Percentiles rank a stretch among this genome's conserved stretches.
phyloP scores from a whole-genome alignment of 306 rosid species.

The Lupinus albus region DNA sequence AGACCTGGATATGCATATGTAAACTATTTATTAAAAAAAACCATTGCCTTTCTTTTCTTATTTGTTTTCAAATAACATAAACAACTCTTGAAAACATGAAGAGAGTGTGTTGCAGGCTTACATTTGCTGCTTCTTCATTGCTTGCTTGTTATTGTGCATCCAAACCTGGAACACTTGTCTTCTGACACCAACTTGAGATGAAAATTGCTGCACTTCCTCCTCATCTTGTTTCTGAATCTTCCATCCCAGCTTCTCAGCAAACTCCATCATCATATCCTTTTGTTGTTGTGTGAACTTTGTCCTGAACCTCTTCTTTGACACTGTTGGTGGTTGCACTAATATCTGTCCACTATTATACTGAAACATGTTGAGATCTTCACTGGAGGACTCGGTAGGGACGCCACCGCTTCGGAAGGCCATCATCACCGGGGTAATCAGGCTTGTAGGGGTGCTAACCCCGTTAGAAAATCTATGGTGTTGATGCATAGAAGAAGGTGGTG shows the following conservation, averaged over 20 bases:
- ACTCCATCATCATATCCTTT: constrained; percentile 84
- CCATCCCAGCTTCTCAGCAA: constrained; percentile 88
- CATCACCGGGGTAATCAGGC: constrained; percentile 64
- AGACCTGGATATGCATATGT: constrained; percentile 44
- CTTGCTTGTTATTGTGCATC: constrained; percentile 97
- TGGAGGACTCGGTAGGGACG: constrained; percentile 67
- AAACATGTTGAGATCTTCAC: constrained; percentile 74
- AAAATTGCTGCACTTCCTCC: constrained; percentile 80
- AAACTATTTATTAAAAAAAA: background rate
- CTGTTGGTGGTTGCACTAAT: constrained; percentile 15
- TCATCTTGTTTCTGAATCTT: constrained; percentile 90
- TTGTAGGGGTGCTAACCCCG: constrained; percentile 25
- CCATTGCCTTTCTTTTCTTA: background rate
- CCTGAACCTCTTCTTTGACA: constrained; percentile 74
- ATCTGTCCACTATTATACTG: constrained; percentile 45
- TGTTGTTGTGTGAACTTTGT: constrained; percentile 77
- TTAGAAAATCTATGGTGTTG: constrained; percentile 37
- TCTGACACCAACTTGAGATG: constrained; percentile 67
- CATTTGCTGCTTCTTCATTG: constrained; percentile 71
- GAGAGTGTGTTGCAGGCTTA: constrained; percentile 43
- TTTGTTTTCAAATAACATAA: constrained; percentile 26
- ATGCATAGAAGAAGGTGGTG: constrained; percentile 40
- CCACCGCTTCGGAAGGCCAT: constrained; percentile 74
- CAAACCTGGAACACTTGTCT: constrained; percentile 90
- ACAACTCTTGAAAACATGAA: constrained; percentile 6